These are phyloP conservation scores for Middelhovenomyces tepae DNA, from an alignment of 805 yeast species.

Conservation along the genomic window DNA sequence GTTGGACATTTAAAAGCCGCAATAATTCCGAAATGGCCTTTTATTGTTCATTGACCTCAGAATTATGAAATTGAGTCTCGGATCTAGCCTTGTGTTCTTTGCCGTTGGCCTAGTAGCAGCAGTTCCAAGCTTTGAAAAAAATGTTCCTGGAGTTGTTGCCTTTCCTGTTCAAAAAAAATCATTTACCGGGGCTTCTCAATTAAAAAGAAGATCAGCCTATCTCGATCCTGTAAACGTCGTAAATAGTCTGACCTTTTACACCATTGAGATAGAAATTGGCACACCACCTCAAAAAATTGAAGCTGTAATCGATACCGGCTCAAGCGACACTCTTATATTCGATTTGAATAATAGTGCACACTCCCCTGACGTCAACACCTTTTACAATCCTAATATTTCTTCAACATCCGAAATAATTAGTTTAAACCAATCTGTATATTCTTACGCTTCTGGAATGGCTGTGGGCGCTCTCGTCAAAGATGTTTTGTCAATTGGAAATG, in stretches of 20 bases:
- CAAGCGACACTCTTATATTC: conserved; percentile 6
- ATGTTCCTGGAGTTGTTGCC: no score
- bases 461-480: conserved; percentile 2
- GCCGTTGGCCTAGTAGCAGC: no score
- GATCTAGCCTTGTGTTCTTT: no score
- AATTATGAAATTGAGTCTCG: no score
- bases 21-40: no score
- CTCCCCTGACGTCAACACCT: background rate
- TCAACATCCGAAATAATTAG: conserved; percentile 1
- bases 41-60: no score
- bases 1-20: no score
- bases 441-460: conserved; percentile 2
- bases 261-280: conserved; percentile 3
- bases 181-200: no score
- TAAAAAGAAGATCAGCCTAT: no score
- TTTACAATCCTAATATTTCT: no score
- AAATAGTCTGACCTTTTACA: conserved; percentile 1
- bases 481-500: background rate
- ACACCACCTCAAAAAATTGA: conserved; percentile 5
- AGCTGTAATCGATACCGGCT: conserved; percentile 6
- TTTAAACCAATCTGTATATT: conserved; percentile 1
- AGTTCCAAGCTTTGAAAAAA: no score
- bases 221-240: background rate
- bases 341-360: conserved; percentile 1
- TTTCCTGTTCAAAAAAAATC: no score